Evolutionary conservation across 345 rosid genomes (phyloP).

Genomic region (Viola odorata): DNA sequence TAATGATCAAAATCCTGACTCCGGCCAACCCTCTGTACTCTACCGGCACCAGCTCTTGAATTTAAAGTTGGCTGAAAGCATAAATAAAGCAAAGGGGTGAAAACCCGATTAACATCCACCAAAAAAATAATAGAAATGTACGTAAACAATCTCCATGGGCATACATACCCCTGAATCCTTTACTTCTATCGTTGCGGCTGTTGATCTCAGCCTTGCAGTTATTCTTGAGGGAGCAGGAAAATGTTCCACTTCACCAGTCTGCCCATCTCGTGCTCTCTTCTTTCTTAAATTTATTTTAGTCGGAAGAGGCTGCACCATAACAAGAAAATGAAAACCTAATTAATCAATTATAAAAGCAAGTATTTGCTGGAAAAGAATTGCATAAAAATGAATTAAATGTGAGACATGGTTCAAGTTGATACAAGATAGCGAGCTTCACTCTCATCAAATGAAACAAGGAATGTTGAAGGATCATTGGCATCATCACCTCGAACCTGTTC

Average conservation of each 20-base stretch:
- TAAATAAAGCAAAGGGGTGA: constrained; percentile 7
- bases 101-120: not conserved
- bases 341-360: constrained; percentile 3
- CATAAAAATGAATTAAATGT: not conserved
- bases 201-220: constrained; percentile 59
- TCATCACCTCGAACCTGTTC: constrained; percentile 66
- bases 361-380: not conserved
- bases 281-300: constrained; percentile 71
- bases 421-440: constrained; percentile 79
- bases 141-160: constrained; percentile 8
- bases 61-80: constrained; percentile 46
- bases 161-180: constrained; percentile 60
- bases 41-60: constrained; percentile 44
- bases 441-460: constrained; percentile 75
- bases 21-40: constrained; percentile 44
- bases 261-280: constrained; percentile 84
- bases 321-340: not conserved
- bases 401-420: constrained; percentile 16
- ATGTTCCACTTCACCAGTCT: constrained; percentile 74
- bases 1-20: constrained; percentile 45
- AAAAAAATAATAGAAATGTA: not conserved
- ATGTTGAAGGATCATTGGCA: constrained; percentile 64
- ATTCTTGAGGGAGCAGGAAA: constrained; percentile 74
- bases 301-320: constrained; percentile 73
- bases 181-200: constrained; percentile 55